Evolutionary conservation across 2,329 filamentous ascomycete species (phyloP).

Genomic region (Coniochaeta prunicola): DNA sequence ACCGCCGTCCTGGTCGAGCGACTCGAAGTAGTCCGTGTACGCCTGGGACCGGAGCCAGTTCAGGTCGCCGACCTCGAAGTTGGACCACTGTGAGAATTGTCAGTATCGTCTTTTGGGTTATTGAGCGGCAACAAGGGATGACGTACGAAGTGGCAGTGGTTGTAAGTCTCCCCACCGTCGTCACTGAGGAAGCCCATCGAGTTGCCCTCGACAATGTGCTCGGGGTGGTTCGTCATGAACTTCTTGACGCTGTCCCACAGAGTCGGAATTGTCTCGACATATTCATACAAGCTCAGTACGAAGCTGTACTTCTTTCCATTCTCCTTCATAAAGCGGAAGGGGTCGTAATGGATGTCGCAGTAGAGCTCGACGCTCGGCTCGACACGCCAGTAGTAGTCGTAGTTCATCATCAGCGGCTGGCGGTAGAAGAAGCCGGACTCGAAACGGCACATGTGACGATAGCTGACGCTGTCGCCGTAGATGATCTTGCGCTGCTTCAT

Average conservation of each 20-base stretch:
- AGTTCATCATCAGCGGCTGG: constrained; percentile 86
- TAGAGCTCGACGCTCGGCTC: constrained; percentile 95
- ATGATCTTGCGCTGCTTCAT: constrained; percentile 96
- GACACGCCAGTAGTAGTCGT: constrained; percentile 99
- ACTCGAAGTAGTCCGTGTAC: constrained; percentile 86
- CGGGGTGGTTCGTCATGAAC: constrained; percentile 83
- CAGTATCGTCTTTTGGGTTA: constrained; percentile 8
- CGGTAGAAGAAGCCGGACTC: constrained; percentile 99
- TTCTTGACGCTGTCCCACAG: constrained; percentile 94
- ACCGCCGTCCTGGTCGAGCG: constrained; percentile 81
- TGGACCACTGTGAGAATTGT: constrained; percentile 69
- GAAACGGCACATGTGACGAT: constrained; percentile 98
- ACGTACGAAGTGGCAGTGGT: constrained; percentile 93
- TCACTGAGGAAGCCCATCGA: constrained; percentile 88
- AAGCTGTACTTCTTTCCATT: constrained; percentile 98
- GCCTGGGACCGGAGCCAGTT: constrained; percentile 86
- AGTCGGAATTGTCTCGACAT: constrained; percentile 90
- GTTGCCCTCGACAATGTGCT: constrained; percentile 80
- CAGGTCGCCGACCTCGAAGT: constrained; percentile 93
- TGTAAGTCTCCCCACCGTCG: constrained; percentile 86
- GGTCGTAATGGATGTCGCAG: constrained; percentile 93
- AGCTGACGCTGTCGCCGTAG: constrained; percentile 94
- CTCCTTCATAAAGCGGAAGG: constrained; percentile 94
- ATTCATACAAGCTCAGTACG: constrained; percentile 91
- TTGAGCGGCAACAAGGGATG: not conserved